phyloP scores from a whole-genome alignment of 257 asterid genomes.

The Agastache rugosa region DNA sequence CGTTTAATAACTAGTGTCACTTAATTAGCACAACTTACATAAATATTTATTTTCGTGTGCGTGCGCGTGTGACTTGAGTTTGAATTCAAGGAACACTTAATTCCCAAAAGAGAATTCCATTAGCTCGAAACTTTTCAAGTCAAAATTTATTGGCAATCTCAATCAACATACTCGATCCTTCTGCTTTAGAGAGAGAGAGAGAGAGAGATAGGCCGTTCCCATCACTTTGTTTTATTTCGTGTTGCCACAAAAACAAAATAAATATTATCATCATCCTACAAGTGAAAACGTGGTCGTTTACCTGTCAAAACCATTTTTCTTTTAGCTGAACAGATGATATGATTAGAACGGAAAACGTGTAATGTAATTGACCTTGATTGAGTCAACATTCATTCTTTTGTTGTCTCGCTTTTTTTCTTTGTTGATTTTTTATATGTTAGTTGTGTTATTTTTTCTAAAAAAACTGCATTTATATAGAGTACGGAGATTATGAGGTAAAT shows the following conservation, averaged over 20 bases:
- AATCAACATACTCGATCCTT: no score
- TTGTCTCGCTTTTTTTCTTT: neutral
- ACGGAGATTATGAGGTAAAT: no score
- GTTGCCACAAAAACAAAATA: no score
- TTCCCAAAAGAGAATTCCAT: neutral
- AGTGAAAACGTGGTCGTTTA: neutral
- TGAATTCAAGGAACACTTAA: neutral
- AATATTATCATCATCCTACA: no score
- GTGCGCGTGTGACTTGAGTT: neutral
- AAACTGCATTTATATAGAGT: no score
- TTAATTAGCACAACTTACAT: no score
- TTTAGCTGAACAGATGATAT: neutral
- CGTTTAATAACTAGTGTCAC: no score
- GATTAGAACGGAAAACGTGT: constrained; percentile 15
- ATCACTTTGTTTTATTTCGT: no score
- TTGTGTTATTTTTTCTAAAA: no score
- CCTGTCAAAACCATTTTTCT: neutral
- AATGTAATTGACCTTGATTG: constrained; percentile 8
- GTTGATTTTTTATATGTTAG: no score
- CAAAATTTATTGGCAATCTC: neutral
- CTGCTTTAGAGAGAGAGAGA: no score
- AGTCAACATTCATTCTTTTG: constrained; percentile 2
- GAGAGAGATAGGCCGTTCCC: no score
- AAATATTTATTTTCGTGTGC: neutral
- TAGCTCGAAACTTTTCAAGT: neutral